A percentile compares a stretch with the other conserved stretches of the same genome.
Evolutionary conservation across 225 moss, liverwort and hornwort species (phyloP).

Genomic region (Climacium dendroides): DNA sequence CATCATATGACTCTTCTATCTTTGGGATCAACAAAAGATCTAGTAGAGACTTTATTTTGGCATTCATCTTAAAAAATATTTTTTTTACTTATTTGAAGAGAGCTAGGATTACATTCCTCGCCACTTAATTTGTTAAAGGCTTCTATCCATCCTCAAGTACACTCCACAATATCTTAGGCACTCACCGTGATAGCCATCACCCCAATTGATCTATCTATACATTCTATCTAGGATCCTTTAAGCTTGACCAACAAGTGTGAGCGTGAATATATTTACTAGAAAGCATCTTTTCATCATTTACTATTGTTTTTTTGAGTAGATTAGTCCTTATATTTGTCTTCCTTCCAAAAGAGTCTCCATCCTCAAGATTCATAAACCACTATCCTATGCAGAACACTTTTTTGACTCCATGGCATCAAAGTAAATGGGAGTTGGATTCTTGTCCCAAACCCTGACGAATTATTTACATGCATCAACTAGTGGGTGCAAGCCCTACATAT

Average conservation of each 20-base stretch:
- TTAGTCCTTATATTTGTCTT: background rate
- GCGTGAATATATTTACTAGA: too few relatives aligned
- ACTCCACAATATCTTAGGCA: background rate
- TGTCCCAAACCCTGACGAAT: accelerated
- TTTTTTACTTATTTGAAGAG: too few relatives aligned
- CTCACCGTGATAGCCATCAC: accelerated
- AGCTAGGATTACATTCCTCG: background rate
- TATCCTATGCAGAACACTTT: background rate
- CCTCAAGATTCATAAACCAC: background rate
- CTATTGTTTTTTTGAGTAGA: background rate
- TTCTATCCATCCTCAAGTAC: background rate
- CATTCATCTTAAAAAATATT: too few relatives aligned
- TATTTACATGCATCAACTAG: background rate
- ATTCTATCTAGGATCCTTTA: too few relatives aligned
- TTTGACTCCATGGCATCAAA: accelerated
- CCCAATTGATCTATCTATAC: accelerated
- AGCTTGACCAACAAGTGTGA: accelerated
- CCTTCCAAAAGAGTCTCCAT: background rate
- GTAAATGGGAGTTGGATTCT: background rate
- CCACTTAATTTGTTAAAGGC: background rate
- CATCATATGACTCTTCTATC: background rate
- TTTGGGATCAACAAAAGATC: too few relatives aligned
- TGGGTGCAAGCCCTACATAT: background rate
- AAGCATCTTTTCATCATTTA: too few relatives aligned
- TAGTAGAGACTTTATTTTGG: too few relatives aligned